A percentile compares a stretch with the other conserved stretches of the same genome.
Conservation (phyloP, 306 rosid species). For the Gynostemma pentaphyllum region DNA sequence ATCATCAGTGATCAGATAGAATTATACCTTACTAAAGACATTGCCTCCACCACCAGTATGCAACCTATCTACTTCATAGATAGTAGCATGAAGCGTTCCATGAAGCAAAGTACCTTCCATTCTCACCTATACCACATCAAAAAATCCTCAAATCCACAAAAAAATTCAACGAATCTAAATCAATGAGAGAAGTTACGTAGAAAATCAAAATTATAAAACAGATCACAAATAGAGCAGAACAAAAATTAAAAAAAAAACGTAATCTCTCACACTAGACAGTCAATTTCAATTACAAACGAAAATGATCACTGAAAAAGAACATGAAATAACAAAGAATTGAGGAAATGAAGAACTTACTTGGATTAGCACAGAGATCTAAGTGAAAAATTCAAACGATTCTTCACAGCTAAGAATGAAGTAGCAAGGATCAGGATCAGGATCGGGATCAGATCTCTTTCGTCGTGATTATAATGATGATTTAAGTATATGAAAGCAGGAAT, state of each 20-base stretch:
- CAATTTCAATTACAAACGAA: neutral
- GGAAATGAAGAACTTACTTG: neutral
- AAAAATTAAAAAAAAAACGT: neutral
- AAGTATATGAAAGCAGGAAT: neutral
- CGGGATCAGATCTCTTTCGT: neutral
- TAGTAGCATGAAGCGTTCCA: conserved; percentile 81
- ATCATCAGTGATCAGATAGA: neutral
- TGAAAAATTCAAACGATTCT: neutral
- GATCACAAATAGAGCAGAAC: neutral
- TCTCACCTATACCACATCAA: conserved; percentile 38
- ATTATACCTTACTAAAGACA: conserved; percentile 48
- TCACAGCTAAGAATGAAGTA: neutral
- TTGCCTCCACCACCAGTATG: conserved; percentile 31
- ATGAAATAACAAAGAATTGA: neutral
- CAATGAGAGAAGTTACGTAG: neutral
- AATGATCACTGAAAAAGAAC: neutral
- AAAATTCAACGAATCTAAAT: neutral
- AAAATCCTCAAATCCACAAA: neutral
- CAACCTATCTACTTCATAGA: conserved; percentile 68
- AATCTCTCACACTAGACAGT: neutral
- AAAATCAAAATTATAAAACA: neutral
- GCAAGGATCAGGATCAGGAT: neutral
- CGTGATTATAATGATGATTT: neutral
- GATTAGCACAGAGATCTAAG: neutral
- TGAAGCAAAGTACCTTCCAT: conserved; percentile 69